These are phyloP conservation scores for Fusarium siculi DNA, from an alignment of 2,329 filamentous ascomycete genomes.

Conservation along the genomic window DNA sequence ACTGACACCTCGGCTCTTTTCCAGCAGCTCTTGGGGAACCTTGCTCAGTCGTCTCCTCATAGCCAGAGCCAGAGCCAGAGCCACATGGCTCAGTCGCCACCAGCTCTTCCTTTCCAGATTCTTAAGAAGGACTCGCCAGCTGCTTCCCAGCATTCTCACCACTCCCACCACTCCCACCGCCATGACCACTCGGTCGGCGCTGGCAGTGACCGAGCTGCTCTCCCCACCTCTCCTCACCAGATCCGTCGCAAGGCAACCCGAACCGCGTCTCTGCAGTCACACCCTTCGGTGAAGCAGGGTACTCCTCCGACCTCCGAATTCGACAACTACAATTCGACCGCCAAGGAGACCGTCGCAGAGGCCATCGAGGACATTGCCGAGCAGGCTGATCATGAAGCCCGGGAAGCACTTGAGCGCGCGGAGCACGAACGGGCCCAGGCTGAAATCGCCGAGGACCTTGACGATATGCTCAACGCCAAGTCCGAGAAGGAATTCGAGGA, in stretches of 20 bases:
- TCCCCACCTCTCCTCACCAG: slow-evolving; percentile 57
- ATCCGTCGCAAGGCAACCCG: slow-evolving; percentile 52
- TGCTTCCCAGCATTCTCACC: slow-evolving; percentile 52
- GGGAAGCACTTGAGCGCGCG: slow-evolving; percentile 70
- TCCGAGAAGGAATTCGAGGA: slow-evolving; percentile 66
- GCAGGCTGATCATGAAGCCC: slow-evolving; percentile 64
- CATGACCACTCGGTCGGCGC: slow-evolving; percentile 52
- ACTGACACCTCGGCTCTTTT: slow-evolving; percentile 51
- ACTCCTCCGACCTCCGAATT: slow-evolving; percentile 48
- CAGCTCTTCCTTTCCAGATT: slow-evolving; percentile 56
- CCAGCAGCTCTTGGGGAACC: slow-evolving; percentile 52
- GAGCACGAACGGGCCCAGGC: slow-evolving; percentile 61
- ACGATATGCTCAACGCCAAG: slow-evolving; percentile 61
- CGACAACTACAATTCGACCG: slow-evolving; percentile 50
- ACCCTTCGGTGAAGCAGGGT: slow-evolving; percentile 42
- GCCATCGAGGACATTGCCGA: slow-evolving; percentile 73
- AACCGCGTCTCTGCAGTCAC: slow-evolving; percentile 48
- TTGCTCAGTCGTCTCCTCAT: slow-evolving; percentile 55
- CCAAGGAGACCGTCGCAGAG: slow-evolving; percentile 76
- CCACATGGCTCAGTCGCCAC: slow-evolving; percentile 40
- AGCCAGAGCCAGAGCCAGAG: slow-evolving; percentile 54
- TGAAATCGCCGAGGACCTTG: slow-evolving; percentile 58
- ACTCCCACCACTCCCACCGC: slow-evolving; percentile 49
- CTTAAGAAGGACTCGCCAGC: slow-evolving; percentile 62
- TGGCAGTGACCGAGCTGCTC: slow-evolving; percentile 56